Evolutionary conservation across 352 stramenopile genomes (phyloP).

Genomic region (Phytopythium helicoides): DNA sequence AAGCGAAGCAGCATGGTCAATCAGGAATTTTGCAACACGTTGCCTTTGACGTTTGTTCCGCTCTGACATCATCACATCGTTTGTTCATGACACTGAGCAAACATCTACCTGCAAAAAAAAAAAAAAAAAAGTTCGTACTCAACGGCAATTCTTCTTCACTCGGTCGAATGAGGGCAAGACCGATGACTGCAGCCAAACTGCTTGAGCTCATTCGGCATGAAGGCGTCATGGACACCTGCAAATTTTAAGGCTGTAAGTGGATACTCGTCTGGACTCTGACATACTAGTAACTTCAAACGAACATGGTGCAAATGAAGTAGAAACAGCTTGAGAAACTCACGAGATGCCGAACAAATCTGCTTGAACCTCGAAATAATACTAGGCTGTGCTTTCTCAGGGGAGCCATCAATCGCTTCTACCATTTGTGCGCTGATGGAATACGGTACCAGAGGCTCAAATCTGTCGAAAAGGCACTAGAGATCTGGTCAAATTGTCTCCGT

Average conservation of each 20-base stretch:
- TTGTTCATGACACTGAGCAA: no score
- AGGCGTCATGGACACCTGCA: conserved; percentile 40
- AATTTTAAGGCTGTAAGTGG: no score
- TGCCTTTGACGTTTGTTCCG: conserved; percentile 27
- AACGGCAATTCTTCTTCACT: conserved; percentile 15
- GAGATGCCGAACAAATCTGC: conserved; percentile 24
- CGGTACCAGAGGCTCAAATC: conserved; percentile 43
- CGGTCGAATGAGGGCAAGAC: conserved; percentile 40
- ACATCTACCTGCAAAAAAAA: no score
- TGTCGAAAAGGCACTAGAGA: conserved; percentile 16
- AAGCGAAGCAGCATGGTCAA: conserved; percentile 38
- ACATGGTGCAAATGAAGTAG: conserved; percentile 49
- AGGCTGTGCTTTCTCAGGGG: conserved; percentile 8
- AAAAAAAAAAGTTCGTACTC: no score
- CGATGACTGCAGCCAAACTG: conserved; percentile 35
- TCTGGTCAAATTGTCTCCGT: background rate
- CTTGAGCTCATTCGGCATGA: conserved; percentile 40
- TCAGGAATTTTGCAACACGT: conserved; percentile 42
- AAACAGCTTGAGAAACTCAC: conserved; percentile 50
- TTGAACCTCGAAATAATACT: conserved; percentile 29
- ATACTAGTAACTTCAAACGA: no score
- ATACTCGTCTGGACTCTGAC: no score
- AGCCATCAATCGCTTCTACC: conserved; percentile 16
- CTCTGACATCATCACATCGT: no score
- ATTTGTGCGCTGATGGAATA: conserved; percentile 31